A percentile compares a stretch with the other conserved stretches of the same genome.
Evolutionary conservation across 2,329 filamentous ascomycete species (phyloP).

Genomic region (Myrmaecium sp.): DNA sequence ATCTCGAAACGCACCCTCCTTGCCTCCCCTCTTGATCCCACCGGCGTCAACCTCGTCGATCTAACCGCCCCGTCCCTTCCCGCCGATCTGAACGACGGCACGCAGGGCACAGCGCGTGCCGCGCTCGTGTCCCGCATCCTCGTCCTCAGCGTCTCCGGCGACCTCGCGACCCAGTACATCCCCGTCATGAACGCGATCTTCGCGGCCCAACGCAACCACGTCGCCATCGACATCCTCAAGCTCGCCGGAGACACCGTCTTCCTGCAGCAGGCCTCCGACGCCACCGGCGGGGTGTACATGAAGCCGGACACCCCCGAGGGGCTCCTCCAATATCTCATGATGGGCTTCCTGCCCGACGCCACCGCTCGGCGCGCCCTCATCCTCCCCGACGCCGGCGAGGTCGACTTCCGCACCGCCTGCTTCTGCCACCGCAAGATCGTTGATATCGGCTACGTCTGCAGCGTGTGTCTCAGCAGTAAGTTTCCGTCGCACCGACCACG

Average conservation of each 20-base stretch:
- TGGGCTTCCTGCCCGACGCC: constrained; percentile 69
- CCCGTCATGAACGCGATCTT: constrained; percentile 98
- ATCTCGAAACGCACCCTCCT: constrained; percentile 65
- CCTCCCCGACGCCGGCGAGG: constrained; percentile 63
- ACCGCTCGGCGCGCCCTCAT: constrained; percentile 49
- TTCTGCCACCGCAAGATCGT: constrained; percentile 90
- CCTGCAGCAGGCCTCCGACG: constrained; percentile 74
- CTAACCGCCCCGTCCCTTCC: constrained; percentile 16
- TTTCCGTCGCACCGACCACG: constrained; percentile 4
- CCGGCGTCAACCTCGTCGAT: constrained; percentile 28
- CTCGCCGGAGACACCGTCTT: constrained; percentile 77
- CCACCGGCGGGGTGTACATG: constrained; percentile 55
- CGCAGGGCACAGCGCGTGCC: constrained; percentile 18
- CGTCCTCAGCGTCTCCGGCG: constrained; percentile 76
- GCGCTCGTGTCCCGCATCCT: constrained; percentile 68
- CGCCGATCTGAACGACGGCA: constrained; percentile 24
- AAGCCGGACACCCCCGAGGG: constrained; percentile 36
- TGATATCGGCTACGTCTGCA: constrained; percentile 88
- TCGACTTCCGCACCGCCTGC: constrained; percentile 95
- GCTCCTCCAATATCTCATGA: constrained; percentile 84
- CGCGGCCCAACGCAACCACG: constrained; percentile 70
- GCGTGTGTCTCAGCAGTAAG: constrained; percentile 75
- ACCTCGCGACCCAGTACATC: constrained; percentile 81
- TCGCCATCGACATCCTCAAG: constrained; percentile 85
- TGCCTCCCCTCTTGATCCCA: constrained; percentile 18